Evolutionary conservation across 192 early-diverging fungal genomes (phyloP).

Genomic region (Linnemannia schmuckeri): DNA sequence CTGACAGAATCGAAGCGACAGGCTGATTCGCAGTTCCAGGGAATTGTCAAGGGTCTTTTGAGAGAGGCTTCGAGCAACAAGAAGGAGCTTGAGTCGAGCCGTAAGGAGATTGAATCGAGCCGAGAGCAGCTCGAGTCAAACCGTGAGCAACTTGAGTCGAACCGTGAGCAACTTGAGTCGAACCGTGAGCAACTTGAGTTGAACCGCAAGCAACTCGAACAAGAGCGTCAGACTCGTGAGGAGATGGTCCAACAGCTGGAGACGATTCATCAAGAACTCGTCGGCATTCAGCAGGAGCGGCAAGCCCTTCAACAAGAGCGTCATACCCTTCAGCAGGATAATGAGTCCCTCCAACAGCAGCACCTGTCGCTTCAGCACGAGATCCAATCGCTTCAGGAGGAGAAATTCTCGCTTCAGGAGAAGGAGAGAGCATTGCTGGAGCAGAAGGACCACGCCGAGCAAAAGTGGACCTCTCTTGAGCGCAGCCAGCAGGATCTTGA

Average conservation of each 20-base stretch:
- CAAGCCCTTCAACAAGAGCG: neutral
- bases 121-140: conserved; percentile 10
- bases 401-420: neutral
- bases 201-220: conserved; percentile 9
- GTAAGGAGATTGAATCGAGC: neutral
- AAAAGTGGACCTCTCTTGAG: conserved; percentile 10
- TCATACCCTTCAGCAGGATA: conserved; percentile 1
- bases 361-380: conserved; percentile 1
- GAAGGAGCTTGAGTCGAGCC: conserved; percentile 20
- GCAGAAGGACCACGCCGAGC: conserved; percentile 3
- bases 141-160: neutral
- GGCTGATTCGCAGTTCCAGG: conserved; percentile 52
- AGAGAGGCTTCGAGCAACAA: conserved; percentile 40
- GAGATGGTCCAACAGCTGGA: conserved; percentile 17
- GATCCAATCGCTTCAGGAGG: neutral
- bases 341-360: conserved; percentile 1
- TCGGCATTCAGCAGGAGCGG: neutral
- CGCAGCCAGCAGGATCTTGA: conserved; percentile 12
- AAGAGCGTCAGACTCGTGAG: conserved; percentile 25
- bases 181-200: conserved; percentile 7
- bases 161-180: conserved; percentile 16
- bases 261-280: conserved; percentile 8
- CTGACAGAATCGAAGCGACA: conserved; percentile 52
- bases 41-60: conserved; percentile 52
- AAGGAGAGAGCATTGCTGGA: neutral